A percentile compares a stretch with the other conserved stretches of the same genome.
Conservation (phyloP, 257 asterid genomes). For the Buddleja alternifolia region DNA sequence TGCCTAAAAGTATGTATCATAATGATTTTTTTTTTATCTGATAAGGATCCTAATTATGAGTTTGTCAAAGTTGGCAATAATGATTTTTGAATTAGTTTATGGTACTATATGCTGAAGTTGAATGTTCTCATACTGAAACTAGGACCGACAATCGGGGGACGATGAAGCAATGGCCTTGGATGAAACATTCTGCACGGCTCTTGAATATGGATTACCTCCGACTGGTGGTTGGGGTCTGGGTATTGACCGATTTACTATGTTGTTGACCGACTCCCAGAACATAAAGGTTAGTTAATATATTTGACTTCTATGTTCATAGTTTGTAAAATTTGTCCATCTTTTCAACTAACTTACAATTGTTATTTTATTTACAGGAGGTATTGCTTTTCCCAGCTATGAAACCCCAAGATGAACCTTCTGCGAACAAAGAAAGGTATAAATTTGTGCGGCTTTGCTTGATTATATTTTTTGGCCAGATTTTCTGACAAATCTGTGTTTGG, state of each 20-base stretch:
- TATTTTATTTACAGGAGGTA: constrained; percentile 64
- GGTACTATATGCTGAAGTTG: constrained; percentile 2
- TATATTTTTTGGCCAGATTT: neutral
- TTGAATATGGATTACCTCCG: constrained; percentile 94
- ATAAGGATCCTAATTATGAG: neutral
- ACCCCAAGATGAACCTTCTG: constrained; percentile 75
- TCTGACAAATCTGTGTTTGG: neutral
- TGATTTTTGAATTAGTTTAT: neutral
- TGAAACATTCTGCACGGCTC: constrained; percentile 84
- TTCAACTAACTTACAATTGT: neutral
- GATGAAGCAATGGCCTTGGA: constrained; percentile 98
- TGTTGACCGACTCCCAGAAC: constrained; percentile 91
- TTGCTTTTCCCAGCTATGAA: constrained; percentile 92
- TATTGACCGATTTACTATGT: constrained; percentile 83
- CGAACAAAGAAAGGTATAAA: constrained; percentile 57
- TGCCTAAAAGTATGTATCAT: too few species aligned
- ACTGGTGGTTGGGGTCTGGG: constrained; percentile 99
- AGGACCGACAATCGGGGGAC: constrained; percentile 97
- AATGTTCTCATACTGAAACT: constrained; percentile 14
- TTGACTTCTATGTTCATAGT: neutral
- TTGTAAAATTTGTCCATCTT: neutral
- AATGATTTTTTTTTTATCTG: too few species aligned
- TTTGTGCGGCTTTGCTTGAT: neutral
- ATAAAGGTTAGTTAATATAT: constrained; percentile 63
- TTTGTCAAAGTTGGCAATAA: neutral